Base-by-base conservation (phyloP, 371 early-diverging fungal species). In the Mucor circinelloides region DNA sequence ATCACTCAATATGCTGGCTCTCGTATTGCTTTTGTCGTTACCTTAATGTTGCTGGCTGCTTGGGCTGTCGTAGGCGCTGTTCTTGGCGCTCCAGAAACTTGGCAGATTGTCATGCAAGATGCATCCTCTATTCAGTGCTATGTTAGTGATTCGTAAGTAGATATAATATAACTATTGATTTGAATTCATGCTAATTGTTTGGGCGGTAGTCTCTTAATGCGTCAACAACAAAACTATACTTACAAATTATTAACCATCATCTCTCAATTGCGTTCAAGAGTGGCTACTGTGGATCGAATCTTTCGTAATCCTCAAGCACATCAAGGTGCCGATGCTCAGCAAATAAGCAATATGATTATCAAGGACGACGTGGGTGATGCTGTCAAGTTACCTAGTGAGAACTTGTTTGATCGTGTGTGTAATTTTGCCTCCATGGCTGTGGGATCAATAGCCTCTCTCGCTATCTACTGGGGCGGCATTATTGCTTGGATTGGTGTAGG, bases 71-170 rank as follows among this genome's bases (percentile, higher is more conserved):
- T 34, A 17, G 72, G 72, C 28, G 56, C 31, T 27, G 56, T 68
- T 1, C 17, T 63, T 2, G 67, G 69, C 25, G 65, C 63, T 7
- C 68, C 69, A 25, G 64, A 68, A 8, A 13, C 50, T 28, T 72
- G 72, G 72, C 72, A 72, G 42, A 72, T 72, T 48, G 56, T 50
- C 9, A 72, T 72, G 64, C 68, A 68, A 40, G 69, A 72, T 50
- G 69, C 30, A 21, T 54, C 64, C n/a, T 58, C 65, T 27, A 72
- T 72, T 32, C 72, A 68, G 46, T 68, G 72, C 30, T 72, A 72
- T 40, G 46, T 64, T 7, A 65, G 57, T 10, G 72, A 72, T 61
- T 63, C 31, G 55, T 55, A 55, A 55, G 55, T 55, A 4, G 7
- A 27, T 30, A 5, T 12, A 6, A n/a, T 1, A 28, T 5, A 1